These are phyloP conservation scores for Cadophora malorum DNA, from an alignment of 2,329 filamentous ascomycete genomes.

Conservation along the genomic window DNA sequence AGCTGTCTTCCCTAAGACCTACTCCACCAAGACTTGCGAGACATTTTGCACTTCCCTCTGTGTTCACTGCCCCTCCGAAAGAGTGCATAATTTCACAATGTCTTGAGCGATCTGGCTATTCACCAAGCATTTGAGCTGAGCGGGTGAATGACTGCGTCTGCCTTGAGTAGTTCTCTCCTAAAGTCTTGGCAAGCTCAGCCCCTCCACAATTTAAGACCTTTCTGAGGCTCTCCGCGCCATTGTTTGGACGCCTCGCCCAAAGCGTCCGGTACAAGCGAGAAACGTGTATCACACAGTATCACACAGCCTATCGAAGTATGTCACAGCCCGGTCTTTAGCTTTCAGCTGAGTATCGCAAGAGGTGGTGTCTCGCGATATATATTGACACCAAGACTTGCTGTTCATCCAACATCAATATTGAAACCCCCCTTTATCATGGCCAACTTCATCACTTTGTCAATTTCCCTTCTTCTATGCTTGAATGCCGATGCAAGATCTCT, in stretches of 20 bases:
- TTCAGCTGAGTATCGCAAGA: background rate
- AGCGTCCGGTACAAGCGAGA: background rate
- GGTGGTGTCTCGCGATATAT: constrained; percentile 2
- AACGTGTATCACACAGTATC: background rate
- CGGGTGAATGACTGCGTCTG: background rate
- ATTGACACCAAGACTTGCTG: background rate
- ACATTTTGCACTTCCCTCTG: background rate
- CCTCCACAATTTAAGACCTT: background rate
- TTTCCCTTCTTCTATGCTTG: background rate
- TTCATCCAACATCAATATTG: background rate
- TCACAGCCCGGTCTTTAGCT: background rate
- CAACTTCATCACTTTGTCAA: background rate
- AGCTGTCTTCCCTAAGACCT: too few species aligned
- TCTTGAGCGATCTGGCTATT: background rate
- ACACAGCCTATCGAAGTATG: background rate
- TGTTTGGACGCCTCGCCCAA: background rate
- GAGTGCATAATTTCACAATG: background rate
- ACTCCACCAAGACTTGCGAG: too few species aligned
- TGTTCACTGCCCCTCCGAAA: background rate
- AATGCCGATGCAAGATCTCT: background rate
- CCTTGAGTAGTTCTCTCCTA: background rate
- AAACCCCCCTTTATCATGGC: background rate
- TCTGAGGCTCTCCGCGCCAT: background rate
- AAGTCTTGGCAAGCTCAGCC: constrained; percentile 11
- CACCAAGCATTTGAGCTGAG: background rate